These are phyloP conservation scores for Hyaloraphidium curvatum DNA, from an alignment of 192 early-diverging fungal genomes.

Conservation along the genomic window DNA sequence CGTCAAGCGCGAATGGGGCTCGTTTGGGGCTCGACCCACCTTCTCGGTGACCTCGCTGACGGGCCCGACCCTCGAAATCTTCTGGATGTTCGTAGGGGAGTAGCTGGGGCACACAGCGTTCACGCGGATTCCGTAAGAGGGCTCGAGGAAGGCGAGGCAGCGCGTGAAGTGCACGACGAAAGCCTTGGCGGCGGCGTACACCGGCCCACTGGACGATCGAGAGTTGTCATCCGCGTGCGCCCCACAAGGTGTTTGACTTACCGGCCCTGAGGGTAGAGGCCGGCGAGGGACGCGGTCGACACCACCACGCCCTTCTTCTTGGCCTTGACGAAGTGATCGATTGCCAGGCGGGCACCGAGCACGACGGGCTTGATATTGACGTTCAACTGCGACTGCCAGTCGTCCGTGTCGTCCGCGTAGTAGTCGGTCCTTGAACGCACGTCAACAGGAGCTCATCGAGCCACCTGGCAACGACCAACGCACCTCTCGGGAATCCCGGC, in stretches of 20 bases:
- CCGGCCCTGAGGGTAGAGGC: background rate
- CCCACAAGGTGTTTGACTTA: too few relatives aligned
- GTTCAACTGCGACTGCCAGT: background rate
- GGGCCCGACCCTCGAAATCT: background rate
- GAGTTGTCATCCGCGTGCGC: too few relatives aligned
- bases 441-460: too few relatives aligned
- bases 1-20: too few relatives aligned
- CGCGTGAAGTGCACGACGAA: background rate
- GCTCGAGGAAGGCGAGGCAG: background rate
- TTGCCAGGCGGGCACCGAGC: background rate
- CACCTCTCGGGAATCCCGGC: too few relatives aligned
- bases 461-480: too few relatives aligned
- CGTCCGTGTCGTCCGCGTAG: background rate
- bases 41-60: background rate
- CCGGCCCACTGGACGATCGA: too few relatives aligned
- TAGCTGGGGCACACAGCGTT: conserved; percentile 1
- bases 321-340: background rate
- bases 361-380: background rate
- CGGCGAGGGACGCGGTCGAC: background rate
- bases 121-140: background rate
- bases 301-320: background rate
- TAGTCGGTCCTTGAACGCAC: background rate
- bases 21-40: too few relatives aligned
- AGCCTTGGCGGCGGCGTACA: background rate
- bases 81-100: background rate